These are phyloP conservation scores for Taphrina pruni DNA, from an alignment of 1,139 yeast genomes.

Conservation along the genomic window DNA sequence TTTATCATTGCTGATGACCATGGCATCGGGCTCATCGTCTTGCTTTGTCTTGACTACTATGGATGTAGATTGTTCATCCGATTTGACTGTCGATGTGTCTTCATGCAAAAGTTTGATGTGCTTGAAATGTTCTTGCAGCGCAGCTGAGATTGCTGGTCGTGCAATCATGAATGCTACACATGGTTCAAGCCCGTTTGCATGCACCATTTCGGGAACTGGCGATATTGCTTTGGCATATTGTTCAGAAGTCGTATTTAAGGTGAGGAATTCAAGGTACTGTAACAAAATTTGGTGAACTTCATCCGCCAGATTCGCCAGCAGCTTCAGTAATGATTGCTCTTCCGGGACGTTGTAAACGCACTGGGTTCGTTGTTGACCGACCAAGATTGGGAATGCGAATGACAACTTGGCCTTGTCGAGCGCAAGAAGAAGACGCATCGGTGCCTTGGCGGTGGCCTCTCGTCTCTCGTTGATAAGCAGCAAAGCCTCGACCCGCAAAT, in stretches of 20 bases:
- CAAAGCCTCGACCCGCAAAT: constrained; percentile 64
- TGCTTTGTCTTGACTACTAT: not conserved
- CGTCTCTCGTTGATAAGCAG: constrained; percentile 65
- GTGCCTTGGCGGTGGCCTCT: constrained; percentile 55
- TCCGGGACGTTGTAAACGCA: constrained; percentile 55
- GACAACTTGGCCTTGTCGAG: constrained; percentile 59
- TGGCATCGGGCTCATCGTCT: not conserved
- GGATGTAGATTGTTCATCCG: not conserved
- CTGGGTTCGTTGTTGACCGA: constrained; percentile 61
- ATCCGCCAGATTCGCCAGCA: constrained; percentile 41
- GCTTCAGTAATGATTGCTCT: constrained; percentile 43
- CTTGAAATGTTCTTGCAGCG: constrained; percentile 8
- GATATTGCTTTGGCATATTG: constrained; percentile 56
- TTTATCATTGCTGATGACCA: not conserved
- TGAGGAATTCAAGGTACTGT: constrained; percentile 32
- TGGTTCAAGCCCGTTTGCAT: constrained; percentile 61
- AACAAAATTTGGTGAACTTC: constrained; percentile 34
- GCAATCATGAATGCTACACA: constrained; percentile 81
- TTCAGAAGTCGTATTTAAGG: constrained; percentile 45
- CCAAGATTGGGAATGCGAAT: constrained; percentile 68
- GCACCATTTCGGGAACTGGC: constrained; percentile 58
- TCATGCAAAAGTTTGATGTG: not conserved
- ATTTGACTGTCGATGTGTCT: not conserved
- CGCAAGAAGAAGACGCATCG: constrained; percentile 59
- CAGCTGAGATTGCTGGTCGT: constrained; percentile 60